phyloP scores from a whole-genome alignment of 2,329 filamentous ascomycete species.

The Trichothecium roseum region DNA sequence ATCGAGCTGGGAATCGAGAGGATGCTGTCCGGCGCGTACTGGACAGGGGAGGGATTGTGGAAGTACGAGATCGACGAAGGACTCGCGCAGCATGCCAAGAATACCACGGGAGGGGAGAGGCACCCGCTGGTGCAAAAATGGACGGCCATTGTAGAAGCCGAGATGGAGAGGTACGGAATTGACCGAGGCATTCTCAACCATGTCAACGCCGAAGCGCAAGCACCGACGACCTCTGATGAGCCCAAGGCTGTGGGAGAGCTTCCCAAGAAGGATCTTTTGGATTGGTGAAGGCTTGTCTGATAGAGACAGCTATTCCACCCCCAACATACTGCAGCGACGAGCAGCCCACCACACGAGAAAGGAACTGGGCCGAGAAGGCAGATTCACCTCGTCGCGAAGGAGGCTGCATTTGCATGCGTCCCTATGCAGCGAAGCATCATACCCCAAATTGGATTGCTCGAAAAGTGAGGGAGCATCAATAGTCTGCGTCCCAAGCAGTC shows the following conservation, averaged over 20 bases:
- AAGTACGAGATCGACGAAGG: conserved; percentile 41
- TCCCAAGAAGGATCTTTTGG: conserved; percentile 20
- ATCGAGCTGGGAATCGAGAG: conserved; percentile 49
- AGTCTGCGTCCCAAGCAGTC: too few relatives aligned
- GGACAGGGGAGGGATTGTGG: conserved; percentile 63
- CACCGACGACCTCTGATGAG: conserved; percentile 9
- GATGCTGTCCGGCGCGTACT: conserved; percentile 57
- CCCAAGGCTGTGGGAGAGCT: conserved; percentile 6
- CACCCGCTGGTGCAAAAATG: conserved; percentile 61
- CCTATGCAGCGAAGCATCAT: too few relatives aligned
- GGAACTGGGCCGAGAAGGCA: too few relatives aligned
- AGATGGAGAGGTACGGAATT: conserved; percentile 22
- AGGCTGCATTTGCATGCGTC: too few relatives aligned
- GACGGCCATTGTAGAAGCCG: conserved; percentile 27
- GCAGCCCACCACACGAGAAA: too few relatives aligned
- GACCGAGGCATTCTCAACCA: conserved; percentile 20
- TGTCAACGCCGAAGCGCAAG: conserved; percentile 17
- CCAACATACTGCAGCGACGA: too few relatives aligned
- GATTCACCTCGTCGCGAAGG: too few relatives aligned
- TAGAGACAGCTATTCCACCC: too few relatives aligned
- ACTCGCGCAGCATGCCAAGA: conserved; percentile 14
- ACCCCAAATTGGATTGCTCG: too few relatives aligned
- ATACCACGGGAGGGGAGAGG: conserved; percentile 12
- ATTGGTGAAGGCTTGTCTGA: conserved; percentile 28
- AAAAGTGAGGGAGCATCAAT: too few relatives aligned